Percentiles rank a stretch among this genome's conserved stretches.
These are phyloP conservation scores for Botrytis galanthina DNA, from an alignment of 2,329 filamentous ascomycete species.

Conservation along the genomic window DNA sequence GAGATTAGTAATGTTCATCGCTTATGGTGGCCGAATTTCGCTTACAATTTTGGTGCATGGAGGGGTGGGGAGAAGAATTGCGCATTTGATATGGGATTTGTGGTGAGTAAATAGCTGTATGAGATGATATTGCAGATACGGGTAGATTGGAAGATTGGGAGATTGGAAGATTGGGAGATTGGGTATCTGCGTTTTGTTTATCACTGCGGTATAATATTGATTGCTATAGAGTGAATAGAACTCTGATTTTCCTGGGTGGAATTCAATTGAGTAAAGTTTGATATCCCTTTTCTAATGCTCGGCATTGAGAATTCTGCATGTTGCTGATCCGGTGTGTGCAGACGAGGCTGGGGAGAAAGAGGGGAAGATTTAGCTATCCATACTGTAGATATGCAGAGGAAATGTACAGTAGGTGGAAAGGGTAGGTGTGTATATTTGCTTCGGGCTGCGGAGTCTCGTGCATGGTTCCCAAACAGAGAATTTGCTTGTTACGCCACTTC, in stretches of 20 bases:
- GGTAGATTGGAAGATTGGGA: too few species aligned
- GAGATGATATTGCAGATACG: background rate
- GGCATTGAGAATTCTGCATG: background rate
- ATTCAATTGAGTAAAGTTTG: background rate
- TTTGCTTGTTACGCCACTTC: background rate
- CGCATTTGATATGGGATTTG: background rate
- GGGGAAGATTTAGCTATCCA: background rate
- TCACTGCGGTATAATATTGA: accelerated
- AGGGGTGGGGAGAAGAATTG: background rate
- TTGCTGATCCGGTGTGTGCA: background rate
- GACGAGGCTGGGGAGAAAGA: background rate
- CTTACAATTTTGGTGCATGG: background rate
- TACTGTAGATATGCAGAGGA: background rate
- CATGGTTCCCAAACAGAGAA: background rate
- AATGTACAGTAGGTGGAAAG: accelerated
- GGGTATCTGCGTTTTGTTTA: background rate
- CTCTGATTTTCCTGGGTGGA: accelerated
- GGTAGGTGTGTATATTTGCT: background rate
- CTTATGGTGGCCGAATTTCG: background rate
- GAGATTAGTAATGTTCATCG: background rate
- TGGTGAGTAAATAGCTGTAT: background rate
- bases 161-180: too few species aligned
- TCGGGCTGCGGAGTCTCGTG: background rate
- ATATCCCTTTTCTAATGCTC: background rate
- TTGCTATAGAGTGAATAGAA: background rate